These are phyloP conservation scores for Nigrospora oryzae DNA, from an alignment of 2,329 filamentous ascomycete species.

Conservation along the genomic window DNA sequence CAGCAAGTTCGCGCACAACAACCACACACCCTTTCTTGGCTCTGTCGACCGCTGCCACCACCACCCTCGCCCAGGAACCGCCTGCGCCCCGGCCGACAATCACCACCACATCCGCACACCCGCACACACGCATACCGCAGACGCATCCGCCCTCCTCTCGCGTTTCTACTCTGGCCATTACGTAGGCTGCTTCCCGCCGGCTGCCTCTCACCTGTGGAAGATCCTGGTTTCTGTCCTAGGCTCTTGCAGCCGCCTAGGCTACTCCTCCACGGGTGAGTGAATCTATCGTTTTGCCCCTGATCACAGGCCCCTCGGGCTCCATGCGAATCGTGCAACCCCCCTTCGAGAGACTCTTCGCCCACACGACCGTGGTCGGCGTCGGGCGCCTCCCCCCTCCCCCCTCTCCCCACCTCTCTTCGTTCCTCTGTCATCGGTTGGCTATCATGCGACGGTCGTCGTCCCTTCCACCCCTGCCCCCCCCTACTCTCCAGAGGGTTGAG, in stretches of 20 bases:
- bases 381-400: too few relatives aligned
- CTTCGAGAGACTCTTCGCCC: constrained; percentile 3
- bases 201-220: constrained; percentile 8
- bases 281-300: constrained; percentile 6
- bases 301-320: not conserved
- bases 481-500: not conserved
- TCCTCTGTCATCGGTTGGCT: too few relatives aligned
- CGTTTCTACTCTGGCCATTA: too few relatives aligned
- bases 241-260: constrained; percentile 23
- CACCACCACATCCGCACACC: too few relatives aligned
- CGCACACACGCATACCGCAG: not conserved
- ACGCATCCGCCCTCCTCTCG: not conserved
- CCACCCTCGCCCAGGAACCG: not conserved
- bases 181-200: constrained; percentile 2
- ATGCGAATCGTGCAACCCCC: constrained; percentile 1
- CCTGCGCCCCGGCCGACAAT: not conserved
- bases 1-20: not conserved
- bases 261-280: constrained; percentile 14
- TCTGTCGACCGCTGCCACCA: not conserved
- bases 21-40: not conserved
- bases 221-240: constrained; percentile 20
- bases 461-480: not conserved
- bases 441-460: too few relatives aligned
- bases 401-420: too few relatives aligned
- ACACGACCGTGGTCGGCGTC: not conserved